Conservation (phyloP, 1,139 yeast genomes). For the Zhuliangozyma blackwelliae region DNA sequence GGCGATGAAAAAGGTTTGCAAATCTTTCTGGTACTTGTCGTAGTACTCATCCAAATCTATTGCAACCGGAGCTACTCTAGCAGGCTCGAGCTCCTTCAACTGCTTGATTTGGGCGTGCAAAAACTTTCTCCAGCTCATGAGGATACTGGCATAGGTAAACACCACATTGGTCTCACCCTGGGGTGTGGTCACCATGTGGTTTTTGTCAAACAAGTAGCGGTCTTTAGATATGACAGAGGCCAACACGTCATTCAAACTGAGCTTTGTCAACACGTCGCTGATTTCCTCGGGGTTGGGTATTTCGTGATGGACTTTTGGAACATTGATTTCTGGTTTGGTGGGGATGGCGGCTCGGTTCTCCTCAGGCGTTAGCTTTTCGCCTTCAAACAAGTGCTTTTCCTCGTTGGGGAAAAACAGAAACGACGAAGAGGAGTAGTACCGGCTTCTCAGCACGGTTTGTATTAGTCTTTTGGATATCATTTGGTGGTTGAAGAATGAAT, state of each 20-base stretch:
- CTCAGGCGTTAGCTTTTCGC: slow-evolving; percentile 28
- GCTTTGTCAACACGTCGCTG: slow-evolving; percentile 29
- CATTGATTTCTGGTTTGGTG: slow-evolving; percentile 16
- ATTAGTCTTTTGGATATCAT: too few relatives aligned
- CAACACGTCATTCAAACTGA: slow-evolving; percentile 26
- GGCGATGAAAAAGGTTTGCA: slow-evolving; percentile 12
- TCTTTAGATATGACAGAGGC: slow-evolving; percentile 26
- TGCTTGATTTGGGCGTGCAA: slow-evolving; percentile 20
- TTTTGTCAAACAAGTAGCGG: slow-evolving; percentile 28
- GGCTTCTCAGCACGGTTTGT: too few relatives aligned
- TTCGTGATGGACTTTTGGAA: slow-evolving; percentile 23
- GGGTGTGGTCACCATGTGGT: background rate
- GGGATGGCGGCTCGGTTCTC: slow-evolving; percentile 36
- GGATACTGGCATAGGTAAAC: slow-evolving; percentile 27
- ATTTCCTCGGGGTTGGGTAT: slow-evolving; percentile 33
- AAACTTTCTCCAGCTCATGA: slow-evolving; percentile 26
- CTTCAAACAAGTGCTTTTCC: slow-evolving; percentile 26
- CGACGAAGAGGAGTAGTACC: slow-evolving; percentile 1
- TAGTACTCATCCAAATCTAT: background rate
- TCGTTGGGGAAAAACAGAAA: slow-evolving; percentile 34
- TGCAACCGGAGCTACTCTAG: background rate
- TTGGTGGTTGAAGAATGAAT: background rate
- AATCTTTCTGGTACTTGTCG: background rate
- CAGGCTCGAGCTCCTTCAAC: slow-evolving; percentile 13
- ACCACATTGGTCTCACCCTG: background rate